These are phyloP conservation scores for Podospora didyma DNA, from an alignment of 495 filamentous ascomycete genomes.

Conservation along the genomic window DNA sequence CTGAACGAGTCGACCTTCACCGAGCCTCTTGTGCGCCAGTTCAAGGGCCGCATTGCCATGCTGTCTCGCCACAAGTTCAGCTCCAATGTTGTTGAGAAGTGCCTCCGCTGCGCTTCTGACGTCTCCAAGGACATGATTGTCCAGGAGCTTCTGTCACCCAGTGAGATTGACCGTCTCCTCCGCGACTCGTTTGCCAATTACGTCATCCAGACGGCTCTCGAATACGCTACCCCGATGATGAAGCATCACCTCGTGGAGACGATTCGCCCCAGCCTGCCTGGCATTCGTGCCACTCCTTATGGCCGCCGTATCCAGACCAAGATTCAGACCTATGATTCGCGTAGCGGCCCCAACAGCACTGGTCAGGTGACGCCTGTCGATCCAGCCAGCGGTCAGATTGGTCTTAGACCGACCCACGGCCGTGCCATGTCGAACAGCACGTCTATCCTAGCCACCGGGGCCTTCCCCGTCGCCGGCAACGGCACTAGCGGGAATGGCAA, in stretches of 20 bases:
- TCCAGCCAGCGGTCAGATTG: slow-evolving; percentile 37
- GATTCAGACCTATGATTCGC: slow-evolving; percentile 53
- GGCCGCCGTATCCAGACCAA: slow-evolving; percentile 89
- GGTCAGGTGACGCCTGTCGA: slow-evolving; percentile 36
- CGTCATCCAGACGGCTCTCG: slow-evolving; percentile 92
- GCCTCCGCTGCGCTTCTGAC: slow-evolving; percentile 72
- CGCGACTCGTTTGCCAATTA: slow-evolving; percentile 95
- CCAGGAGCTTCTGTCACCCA: slow-evolving; percentile 69
- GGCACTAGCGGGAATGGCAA: neutral
- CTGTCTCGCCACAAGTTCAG: slow-evolving; percentile 98
- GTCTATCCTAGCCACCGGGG: slow-evolving; percentile 25
- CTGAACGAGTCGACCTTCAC: slow-evolving; percentile 79
- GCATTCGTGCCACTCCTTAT: slow-evolving; percentile 83
- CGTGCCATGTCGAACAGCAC: slow-evolving; percentile 29
- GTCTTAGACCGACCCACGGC: slow-evolving; percentile 27
- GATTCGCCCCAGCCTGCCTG: slow-evolving; percentile 77
- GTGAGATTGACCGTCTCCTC: slow-evolving; percentile 79
- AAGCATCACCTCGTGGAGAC: slow-evolving; percentile 72
- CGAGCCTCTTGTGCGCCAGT: slow-evolving; percentile 73
- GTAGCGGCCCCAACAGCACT: slow-evolving; percentile 20
- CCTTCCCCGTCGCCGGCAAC: slow-evolving; percentile 14
- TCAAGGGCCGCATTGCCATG: slow-evolving; percentile 65
- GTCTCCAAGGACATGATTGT: slow-evolving; percentile 74
- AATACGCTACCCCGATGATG: slow-evolving; percentile 68
- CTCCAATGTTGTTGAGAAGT: slow-evolving; percentile 98